Base-by-base conservation (phyloP, 23 red algal genomes). In the Pyropia haitanensis region DNA sequence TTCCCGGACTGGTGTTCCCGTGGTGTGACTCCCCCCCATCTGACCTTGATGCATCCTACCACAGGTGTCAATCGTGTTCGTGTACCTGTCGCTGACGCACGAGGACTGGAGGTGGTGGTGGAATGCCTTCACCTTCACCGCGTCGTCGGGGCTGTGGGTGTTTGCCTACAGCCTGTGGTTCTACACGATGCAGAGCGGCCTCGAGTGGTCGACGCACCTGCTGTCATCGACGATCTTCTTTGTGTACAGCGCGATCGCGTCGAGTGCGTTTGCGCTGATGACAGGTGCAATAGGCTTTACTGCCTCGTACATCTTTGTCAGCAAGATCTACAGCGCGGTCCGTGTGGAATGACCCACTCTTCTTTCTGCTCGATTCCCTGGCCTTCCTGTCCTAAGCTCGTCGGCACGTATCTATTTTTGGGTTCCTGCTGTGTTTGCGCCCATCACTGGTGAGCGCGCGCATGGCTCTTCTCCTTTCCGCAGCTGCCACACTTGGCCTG, bases 31-130 rank as follows among this genome's bases (percentile, higher is more conserved):
- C 39, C 39, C 39, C 6, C 31, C 31, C 6, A 2, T 46, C 39
- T 46, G 39, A 12, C 39, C 8, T 46, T 46, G 39, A 46, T 9
- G 10, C 39, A 12, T 9, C 39, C 39, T 9, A 46, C 39, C 39
- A 1, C 39, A 46, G 39, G 66, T 88, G 59, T 84, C 77, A 61
- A 87, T 88, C 46, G 83, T 96, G 48, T 83, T 87, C 34, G 79
- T 77, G n/a, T 96, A 96, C 69, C 60, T 96, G 12, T 67, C 73
- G 20, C 72, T 96, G 46, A 68, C 78, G 18, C 63, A 73, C 29
- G 91, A 96, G 63, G 83, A 96, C 61, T 96, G 81, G 73, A 49
- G 48, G 53, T 88, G 80, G 75, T 68, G 76, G 53, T 96, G 84
- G 80, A 55, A 95, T 26, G 66, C 82, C 6, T 96, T 96, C 68